Base-by-base conservation (phyloP, 495 filamentous ascomycete species). In the Podospora appendiculata region DNA sequence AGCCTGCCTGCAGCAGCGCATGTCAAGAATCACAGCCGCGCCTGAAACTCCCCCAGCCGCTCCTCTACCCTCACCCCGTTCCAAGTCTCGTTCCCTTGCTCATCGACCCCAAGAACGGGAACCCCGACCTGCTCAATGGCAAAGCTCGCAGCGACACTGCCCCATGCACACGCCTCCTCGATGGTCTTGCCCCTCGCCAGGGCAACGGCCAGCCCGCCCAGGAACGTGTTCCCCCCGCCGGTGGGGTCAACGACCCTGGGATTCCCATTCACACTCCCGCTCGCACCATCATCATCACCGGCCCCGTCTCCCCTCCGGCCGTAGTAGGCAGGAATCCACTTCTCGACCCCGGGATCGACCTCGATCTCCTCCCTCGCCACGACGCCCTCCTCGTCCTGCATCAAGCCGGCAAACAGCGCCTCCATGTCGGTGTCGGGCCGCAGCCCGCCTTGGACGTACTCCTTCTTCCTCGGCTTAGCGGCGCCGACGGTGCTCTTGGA, bases 71-170 rank as follows among this genome's bases (percentile, higher is more conserved):
- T 58, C 7, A 74, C 71, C 5, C 79, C 84, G 70, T 95, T 95
- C 90, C 90, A 95, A 51, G 76, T 79, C 68, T 95, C 90, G 45
- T 59, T 67, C 13, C 79, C 82, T 38, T 79, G 64, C 7, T 62
- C 67, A 53, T 76, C 70, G 32, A 60, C 64, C 17, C 68, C 72
- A 6, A 92, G 61, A 17, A 65, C 68, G 18, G 93, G 93, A 56
- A 91, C 80, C 0, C 93, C 92, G 53, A 93, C 82, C 61, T 97
- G 92, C 68, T 98, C 91, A 56, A 98, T 93, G 9, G 88, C 88
- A 65, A 96, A 93, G 50, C 92, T 89, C 0, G 93, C 91, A 4
- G 89, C 87, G 11, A 97, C 81, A n/a, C 79, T 85, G 5, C 85
- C 93, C 78, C 82, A 87, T 0, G 81, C 76, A 10, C 88, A 83